Base-by-base conservation (phyloP, 495 filamentous ascomycete genomes). In the Melanomma pulvis-pyrius region DNA sequence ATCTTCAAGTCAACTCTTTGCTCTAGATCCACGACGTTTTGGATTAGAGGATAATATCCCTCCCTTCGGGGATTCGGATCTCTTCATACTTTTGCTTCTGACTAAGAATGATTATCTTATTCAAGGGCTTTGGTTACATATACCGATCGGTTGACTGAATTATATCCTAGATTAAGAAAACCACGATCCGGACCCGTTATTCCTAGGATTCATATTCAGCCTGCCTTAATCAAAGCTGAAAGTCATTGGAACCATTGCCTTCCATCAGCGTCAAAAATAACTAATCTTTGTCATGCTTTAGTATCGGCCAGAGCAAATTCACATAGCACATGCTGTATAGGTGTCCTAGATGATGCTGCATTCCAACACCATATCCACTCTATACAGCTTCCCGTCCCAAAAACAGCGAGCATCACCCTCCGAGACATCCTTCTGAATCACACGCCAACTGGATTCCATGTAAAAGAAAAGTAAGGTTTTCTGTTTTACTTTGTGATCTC, bases 281-380 rank as follows among this genome's bases (percentile, higher is more conserved):
- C 3, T 11, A 29, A 57, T 44, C 54, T 57, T 13, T 57, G 54
- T 44, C 19, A 39, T 17, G 30, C 32, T 19, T 22, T 57, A 13
- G 30, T 34, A 34, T 34, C 30, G 12, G 30, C 12, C 30, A 57
- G 7, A 39, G 19, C 25, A 17, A 25, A 57, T 3, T 1, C 24
- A 44, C 54, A 36, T 6, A 22, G 21, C 7, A 32, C 36, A 26
- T 22, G 8, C 22, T 57, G 54, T 39, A 71, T 90, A 9, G 92
- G 89, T 1, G 76, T 91, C 1, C 74, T 82, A 24, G 81, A 83
- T 2, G 80, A 84, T 78, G 56, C 78, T 77, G 54, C 32, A 25
- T 19, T 22, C 6, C 3, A 57, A 57, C 54, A 57, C 36, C 54
- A 57, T 29, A 36, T 57, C 21, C 54, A 57, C 54, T 39, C 54